A percentile compares a stretch with the other conserved stretches of the same genome.
These are phyloP conservation scores for Leptodontidium sp. DNA, from an alignment of 2,329 filamentous ascomycete species.

Conservation along the genomic window DNA sequence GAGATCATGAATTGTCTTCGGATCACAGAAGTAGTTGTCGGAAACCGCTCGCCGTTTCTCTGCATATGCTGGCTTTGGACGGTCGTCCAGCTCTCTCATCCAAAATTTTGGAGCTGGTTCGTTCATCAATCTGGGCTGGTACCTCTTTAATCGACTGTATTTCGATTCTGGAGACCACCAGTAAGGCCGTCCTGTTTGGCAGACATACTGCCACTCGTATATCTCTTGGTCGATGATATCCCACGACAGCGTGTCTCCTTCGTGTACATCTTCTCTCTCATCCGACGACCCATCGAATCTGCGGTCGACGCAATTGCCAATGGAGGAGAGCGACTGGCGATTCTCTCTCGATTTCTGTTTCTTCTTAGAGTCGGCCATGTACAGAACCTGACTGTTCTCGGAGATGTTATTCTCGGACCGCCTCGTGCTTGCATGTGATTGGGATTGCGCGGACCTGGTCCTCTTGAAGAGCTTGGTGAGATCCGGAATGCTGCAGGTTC, in stretches of 20 bases:
- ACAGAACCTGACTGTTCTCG: slow-evolving; percentile 40
- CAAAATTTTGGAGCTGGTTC: slow-evolving; percentile 29
- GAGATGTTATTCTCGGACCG: slow-evolving; percentile 28
- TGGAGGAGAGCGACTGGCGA: slow-evolving; percentile 39
- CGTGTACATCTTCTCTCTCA: slow-evolving; percentile 2
- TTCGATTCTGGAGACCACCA: slow-evolving; percentile 46
- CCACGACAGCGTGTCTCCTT: slow-evolving; percentile 37
- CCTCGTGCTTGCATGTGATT: not conserved
- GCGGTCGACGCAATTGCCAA: slow-evolving; percentile 36
- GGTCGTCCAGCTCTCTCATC: slow-evolving; percentile 29
- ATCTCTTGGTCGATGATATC: slow-evolving; percentile 45
- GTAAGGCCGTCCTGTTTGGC: slow-evolving; percentile 43
- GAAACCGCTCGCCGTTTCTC: slow-evolving; percentile 37
- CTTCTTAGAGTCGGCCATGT: slow-evolving; percentile 33
- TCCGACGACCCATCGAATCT: slow-evolving; percentile 32
- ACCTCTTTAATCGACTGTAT: slow-evolving; percentile 31
- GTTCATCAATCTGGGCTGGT: slow-evolving; percentile 20
- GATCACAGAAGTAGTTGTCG: slow-evolving; percentile 38
- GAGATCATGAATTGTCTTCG: slow-evolving; percentile 38
- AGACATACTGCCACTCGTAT: slow-evolving; percentile 45
- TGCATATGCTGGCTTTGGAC: slow-evolving; percentile 25
- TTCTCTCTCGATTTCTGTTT: slow-evolving; percentile 18
- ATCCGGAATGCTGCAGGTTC: slow-evolving; percentile 14
- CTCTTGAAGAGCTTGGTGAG: slow-evolving; percentile 18
- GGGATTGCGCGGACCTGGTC: not conserved